Base-by-base conservation (phyloP, 164 flowering plant species). In the Saururus chinensis region DNA sequence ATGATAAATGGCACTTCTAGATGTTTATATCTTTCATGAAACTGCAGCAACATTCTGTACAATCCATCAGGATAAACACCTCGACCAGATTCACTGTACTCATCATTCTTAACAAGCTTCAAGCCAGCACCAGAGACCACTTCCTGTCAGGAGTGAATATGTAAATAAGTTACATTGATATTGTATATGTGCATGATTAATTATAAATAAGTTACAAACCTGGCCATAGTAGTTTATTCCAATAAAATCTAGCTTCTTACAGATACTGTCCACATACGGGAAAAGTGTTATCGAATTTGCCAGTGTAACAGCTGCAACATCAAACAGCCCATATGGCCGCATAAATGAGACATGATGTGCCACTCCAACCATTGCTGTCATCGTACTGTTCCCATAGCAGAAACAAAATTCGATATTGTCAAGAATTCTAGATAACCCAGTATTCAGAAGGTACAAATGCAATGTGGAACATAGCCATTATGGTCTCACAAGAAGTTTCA, bases 221-320 rank as follows among this genome's bases (percentile, higher is more conserved):
- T 93, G 98, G 61, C 98, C 98, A 71, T 93, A 93, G 71, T 93
- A 93, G 81, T 93, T 93, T 49, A 93, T 80, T 74, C 98, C 98
- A 56, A 93, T 86, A 69, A 69, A 93, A 79, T 93, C 97, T 73
- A 89, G 68, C 72, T 83, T 88, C 59, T 76, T 76, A 59, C 78
- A 71, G 54, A 93, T 74, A 59, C 77, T 77, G 79, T 93, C 98
- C 64, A 93, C 52, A 61, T 57, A 93, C 10, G 97, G 85, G 71
- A 79, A 93, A 61, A 82, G 71, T 41, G 96, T 83, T 75, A 89
- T 62, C 19, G 98, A 84, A 70, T 79, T 89, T 9, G 96, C 85
- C 60, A 93, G 37, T 48, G 88, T 51, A 71, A 88, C 97, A 68
- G 95, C 84, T 53, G 92, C 80, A 54, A 85, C 70, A 66, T 93